Evolutionary conservation across 805 yeast genomes (phyloP).

Genomic region (Phaffomyces opuntiae): DNA sequence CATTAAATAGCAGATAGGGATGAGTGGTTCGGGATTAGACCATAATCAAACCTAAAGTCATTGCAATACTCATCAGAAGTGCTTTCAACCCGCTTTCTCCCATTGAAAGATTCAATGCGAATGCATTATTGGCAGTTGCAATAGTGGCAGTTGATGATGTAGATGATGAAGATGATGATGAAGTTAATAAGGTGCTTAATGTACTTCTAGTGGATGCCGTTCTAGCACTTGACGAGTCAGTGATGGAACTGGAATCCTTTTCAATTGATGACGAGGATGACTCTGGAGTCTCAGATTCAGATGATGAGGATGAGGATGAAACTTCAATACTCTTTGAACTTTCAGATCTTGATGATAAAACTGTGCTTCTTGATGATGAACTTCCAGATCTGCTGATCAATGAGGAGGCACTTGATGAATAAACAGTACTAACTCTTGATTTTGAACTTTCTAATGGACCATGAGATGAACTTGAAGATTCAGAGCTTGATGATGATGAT

Average conservation of each 20-base stretch:
- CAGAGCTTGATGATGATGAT: conserved; percentile 4
- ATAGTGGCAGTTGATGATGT: background rate
- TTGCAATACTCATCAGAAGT: conserved; percentile 1
- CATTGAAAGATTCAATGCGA: background rate
- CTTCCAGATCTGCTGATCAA: conserved; percentile 7
- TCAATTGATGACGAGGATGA: conserved; percentile 6
- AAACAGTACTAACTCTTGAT: conserved; percentile 4
- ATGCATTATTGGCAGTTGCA: conserved; percentile 7
- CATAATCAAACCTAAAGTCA: conserved; percentile 6
- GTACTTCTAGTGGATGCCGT: no score
- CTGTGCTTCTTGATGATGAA: conserved; percentile 6
- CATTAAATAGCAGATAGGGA: background rate
- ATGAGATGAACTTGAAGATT: background rate
- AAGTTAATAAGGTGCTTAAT: background rate
- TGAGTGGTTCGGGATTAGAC: background rate
- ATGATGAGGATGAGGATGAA: conserved; percentile 5
- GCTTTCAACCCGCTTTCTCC: conserved; percentile 9
- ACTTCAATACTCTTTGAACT: background rate
- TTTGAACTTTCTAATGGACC: conserved; percentile 4
- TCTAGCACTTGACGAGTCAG: no score
- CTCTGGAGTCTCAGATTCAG: conserved; percentile 10
- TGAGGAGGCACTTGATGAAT: conserved; percentile 7
- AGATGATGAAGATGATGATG: conserved; percentile 11
- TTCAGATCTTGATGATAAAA: conserved; percentile 6
- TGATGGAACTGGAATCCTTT: conserved; percentile 6